Conservation (phyloP, 768 basidiomycete genomes). For the Lentinula boryana region DNA sequence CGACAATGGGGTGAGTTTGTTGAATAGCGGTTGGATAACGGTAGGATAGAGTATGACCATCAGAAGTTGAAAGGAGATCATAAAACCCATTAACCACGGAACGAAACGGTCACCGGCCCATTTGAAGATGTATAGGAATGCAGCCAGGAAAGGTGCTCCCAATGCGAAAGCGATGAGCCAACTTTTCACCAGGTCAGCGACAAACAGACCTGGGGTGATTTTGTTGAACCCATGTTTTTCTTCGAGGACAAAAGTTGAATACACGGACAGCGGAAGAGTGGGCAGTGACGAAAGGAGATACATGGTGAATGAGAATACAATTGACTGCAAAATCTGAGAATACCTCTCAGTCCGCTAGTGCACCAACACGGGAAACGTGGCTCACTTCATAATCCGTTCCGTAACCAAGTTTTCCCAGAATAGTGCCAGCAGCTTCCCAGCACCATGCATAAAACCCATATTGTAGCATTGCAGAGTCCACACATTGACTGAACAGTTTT, state of each 20-base stretch:
- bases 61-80: conserved; percentile 80
- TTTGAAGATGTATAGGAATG: conserved; percentile 83
- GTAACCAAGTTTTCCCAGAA: conserved; percentile 53
- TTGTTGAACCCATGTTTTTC: conserved; percentile 98
- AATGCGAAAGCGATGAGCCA: conserved; percentile 67
- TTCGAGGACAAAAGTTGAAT: conserved; percentile 91
- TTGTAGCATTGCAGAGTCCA: conserved; percentile 68
- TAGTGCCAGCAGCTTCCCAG: conserved; percentile 59
- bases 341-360: not conserved
- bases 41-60: conserved; percentile 83
- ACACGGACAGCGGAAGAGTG: conserved; percentile 69
- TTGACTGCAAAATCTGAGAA: conserved; percentile 74
- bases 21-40: conserved; percentile 93
- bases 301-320: conserved; percentile 67
- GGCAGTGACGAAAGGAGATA: conserved; percentile 63
- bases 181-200: conserved; percentile 76
- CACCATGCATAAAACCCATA: conserved; percentile 79
- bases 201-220: conserved; percentile 69
- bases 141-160: conserved; percentile 81
- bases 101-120: conserved; percentile 94
- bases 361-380: not conserved
- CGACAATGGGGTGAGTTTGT: conserved; percentile 86
- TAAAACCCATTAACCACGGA: conserved; percentile 88
- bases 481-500: conserved; percentile 63
- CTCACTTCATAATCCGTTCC: conserved; percentile 69